Evolutionary conservation across 129 eudicot species (phyloP).

Genomic region (sunflower (Helianthus annuus)): DNA sequence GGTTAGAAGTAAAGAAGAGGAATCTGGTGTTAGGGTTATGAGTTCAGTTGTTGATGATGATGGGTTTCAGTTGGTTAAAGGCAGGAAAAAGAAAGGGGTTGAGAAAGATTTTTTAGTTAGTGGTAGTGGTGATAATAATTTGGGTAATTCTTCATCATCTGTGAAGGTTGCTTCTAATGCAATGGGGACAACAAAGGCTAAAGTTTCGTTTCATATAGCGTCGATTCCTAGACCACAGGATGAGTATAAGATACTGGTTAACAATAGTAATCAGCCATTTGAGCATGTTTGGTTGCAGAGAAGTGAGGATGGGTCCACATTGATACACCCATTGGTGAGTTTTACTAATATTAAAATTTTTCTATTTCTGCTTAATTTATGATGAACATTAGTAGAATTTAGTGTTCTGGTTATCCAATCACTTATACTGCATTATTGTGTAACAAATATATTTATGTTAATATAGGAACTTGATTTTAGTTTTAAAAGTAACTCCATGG

Average conservation of each 20-base stretch:
- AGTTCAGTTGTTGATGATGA: constrained; percentile 32
- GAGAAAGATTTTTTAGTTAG: background rate
- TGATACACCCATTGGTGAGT: constrained; percentile 79
- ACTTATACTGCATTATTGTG: background rate
- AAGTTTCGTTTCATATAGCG: constrained; percentile 74
- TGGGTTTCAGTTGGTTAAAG: constrained; percentile 77
- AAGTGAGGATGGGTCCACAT: constrained; percentile 73
- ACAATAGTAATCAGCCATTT: constrained; percentile 71
- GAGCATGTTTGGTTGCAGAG: constrained; percentile 81
- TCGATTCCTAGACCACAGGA: constrained; percentile 72
- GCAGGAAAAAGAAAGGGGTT: constrained; percentile 54
- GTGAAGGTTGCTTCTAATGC: constrained; percentile 45
- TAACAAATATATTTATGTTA: background rate
- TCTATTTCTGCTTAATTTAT: background rate
- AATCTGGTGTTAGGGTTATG: constrained; percentile 40
- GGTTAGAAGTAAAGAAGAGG: constrained; percentile 47
- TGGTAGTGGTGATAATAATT: constrained; percentile 1
- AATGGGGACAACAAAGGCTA: constrained; percentile 43
- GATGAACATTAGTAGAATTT: background rate
- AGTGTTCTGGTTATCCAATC: background rate
- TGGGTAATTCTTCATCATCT: constrained; percentile 21
- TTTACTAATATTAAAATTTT: background rate
- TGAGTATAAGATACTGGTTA: constrained; percentile 75
- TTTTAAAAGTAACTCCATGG: background rate
- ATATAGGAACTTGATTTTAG: background rate